Evolutionary conservation across 352 stramenopile species (phyloP).

Genomic region (Nothophytophthora sp.): DNA sequence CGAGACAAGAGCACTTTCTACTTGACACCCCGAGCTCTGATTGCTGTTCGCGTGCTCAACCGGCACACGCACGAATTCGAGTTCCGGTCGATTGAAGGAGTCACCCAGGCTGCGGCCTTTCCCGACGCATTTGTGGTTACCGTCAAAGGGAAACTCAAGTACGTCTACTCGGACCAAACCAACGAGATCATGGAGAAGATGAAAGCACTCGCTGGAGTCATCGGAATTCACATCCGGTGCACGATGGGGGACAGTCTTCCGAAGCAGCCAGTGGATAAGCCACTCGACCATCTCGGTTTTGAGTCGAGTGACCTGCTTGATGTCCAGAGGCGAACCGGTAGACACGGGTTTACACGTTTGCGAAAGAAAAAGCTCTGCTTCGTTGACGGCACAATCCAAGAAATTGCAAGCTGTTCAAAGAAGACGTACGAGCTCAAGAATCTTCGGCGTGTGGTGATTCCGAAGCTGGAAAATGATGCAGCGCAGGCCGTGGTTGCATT

Average conservation of each 20-base stretch:
- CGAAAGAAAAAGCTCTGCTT: constrained; percentile 70
- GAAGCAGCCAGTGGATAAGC: constrained; percentile 41
- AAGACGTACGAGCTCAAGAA: constrained; percentile 62
- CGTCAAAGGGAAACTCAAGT: constrained; percentile 65
- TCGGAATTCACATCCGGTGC: constrained; percentile 55
- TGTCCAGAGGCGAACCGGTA: constrained; percentile 55
- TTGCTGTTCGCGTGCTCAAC: constrained; percentile 64
- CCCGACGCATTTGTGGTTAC: constrained; percentile 65
- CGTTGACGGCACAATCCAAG: constrained; percentile 49
- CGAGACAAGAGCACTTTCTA: constrained; percentile 76
- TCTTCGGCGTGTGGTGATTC: constrained; percentile 54
- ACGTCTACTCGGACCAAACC: constrained; percentile 71
- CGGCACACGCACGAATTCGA: constrained; percentile 79
- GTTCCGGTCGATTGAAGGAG: constrained; percentile 58
- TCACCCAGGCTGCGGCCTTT: constrained; percentile 42
- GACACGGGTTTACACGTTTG: constrained; percentile 59
- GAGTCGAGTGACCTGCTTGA: constrained; percentile 48
- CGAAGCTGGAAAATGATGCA: constrained; percentile 22
- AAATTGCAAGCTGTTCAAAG: constrained; percentile 44
- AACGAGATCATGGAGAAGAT: constrained; percentile 65
- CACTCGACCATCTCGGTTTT: constrained; percentile 37
- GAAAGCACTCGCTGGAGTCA: constrained; percentile 57
- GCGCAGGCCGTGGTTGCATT: constrained; percentile 50
- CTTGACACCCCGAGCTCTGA: constrained; percentile 65
- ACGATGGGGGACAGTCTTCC: constrained; percentile 47